Evolutionary conservation across 768 basidiomycete genomes (phyloP), one percentile per base, ranked within the genome.

Genomic region (Rhizopogon vulgaris): DNA sequence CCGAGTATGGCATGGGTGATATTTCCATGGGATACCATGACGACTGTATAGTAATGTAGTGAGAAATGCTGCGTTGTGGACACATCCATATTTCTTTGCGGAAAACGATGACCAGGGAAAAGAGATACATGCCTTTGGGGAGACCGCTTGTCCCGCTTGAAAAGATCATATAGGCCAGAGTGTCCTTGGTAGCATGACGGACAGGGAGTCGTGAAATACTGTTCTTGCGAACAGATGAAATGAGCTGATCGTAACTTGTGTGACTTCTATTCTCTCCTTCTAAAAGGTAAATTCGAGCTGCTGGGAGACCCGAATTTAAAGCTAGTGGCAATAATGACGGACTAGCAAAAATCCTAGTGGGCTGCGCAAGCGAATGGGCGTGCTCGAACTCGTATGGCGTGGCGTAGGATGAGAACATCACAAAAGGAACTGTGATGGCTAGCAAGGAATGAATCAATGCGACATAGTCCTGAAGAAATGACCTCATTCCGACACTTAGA

Each of bases 91-190:
- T 43, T 15, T 25, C 12, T n/a, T n/a, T n/a, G n/a, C n/a, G n/a
- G 39, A 41, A 41, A 15, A 12, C 6, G 3, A 9, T 2, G 11
- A 9, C 1, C 30, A 30, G n/a, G 30, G 7, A 30, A 32, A 32
- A 24, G 1, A 7, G 36, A 5, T 11, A 51, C 59, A 8, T 9
- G 79, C 83, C 82, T 77, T 87, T 85, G 0, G 84, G 83, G 6
- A 79, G 66, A 0, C 84, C 84, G 57, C 76, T 84, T 0, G 84
- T 87, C 17, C 84, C 84, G 58, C 84, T 85, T 0, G 84, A 86
- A 60, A 83, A 84, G 0, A 84, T 71, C 6, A 85, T 69, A 60
- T 85, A 85, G 1, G 81, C 84, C 4, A 84, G 61, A 0, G 79
- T 82, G 53, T 79, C 66, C 50, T 72, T 71, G 17, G 56, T 67